Base-by-base conservation (phyloP, 1,284 basidiomycete species). In the Pascua sp. region DNA sequence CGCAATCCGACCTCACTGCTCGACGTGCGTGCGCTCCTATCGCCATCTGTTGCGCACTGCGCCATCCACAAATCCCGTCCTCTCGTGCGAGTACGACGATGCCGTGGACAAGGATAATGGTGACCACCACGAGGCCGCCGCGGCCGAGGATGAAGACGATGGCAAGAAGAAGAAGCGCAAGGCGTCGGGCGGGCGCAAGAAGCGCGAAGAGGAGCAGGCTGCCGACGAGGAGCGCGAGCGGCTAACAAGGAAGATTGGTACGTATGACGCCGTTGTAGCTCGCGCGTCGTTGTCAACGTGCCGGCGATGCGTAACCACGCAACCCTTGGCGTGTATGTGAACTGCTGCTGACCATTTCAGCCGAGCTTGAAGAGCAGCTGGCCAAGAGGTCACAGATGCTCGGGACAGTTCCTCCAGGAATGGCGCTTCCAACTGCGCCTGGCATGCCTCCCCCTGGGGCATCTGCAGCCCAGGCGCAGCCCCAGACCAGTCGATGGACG, bases 41-140 rank as follows among this genome's bases (percentile, higher is more conserved):
- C 66, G 69, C 36, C 75, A 77, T 49, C 53, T 71, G 1, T 46
- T 73, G 42, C 64, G 70, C 10, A 75, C 73, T 0, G 60, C 70
- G 10, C 71, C 73, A 2, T 61, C 61, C 12, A 67, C 67, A 37
- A 69, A 72, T 38, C 71, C 70, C 1, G 62, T 67, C 5, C 56
- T 75, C 15, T 58, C 62, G 4, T 77, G 75, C 56, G 71, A 74
- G 47, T 77, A 77, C 54, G 73, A 75, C 49, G 73, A 76, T 50
- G 66, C 60, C 7, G 42, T 38, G 5, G 63, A 61, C 13, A 58
- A 55, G 54, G 58, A 62, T 38, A 36, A 43, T 8, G n/a, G 46
- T 17, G 42, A 47, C 9, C 53, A 41, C 37, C 50, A 53, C 8
- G 44, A 32, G 1, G 53, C 51, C 15, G 32, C 36, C 11, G 38